Evolutionary conservation across 139 green algal species (phyloP).

Genomic region (Medakamo hakoo): DNA sequence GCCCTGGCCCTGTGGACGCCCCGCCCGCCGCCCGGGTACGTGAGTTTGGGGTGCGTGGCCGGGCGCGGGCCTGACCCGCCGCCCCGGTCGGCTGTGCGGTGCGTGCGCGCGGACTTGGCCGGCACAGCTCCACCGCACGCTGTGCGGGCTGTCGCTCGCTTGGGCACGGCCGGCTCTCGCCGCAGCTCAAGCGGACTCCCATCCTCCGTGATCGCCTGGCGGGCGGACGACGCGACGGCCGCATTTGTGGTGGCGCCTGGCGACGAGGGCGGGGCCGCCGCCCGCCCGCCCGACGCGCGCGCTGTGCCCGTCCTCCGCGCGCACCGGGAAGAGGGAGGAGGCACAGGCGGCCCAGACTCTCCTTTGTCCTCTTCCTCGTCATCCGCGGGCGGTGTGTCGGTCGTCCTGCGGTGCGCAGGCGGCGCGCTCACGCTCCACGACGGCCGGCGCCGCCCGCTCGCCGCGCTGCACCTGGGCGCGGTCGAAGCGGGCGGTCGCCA

Average conservation of each 20-base stretch:
- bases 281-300: not conserved
- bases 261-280: not conserved
- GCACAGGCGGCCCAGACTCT: no score
- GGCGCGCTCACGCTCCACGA: constrained; percentile 32
- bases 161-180: not conserved
- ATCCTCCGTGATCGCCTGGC: constrained; percentile 31
- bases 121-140: not conserved
- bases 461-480: constrained; percentile 38
- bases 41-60: constrained; percentile 55
- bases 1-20: constrained; percentile 59
- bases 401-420: not conserved
- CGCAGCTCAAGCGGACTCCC: not conserved
- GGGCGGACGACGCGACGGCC: constrained; percentile 30
- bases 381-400: no score
- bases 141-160: no score
- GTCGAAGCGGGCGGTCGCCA: constrained; percentile 15
- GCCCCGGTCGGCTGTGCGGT: constrained; percentile 9
- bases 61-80: constrained; percentile 11
- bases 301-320: not conserved
- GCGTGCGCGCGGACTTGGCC: constrained; percentile 10
- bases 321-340: not conserved
- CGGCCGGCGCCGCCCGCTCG: constrained; percentile 30
- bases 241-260: constrained; percentile 27
- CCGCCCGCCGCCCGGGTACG: constrained; percentile 54
- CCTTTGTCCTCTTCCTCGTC: no score